These are phyloP conservation scores for Crithidia thermophila DNA, from an alignment of 208 protist genomes.

Conservation along the genomic window DNA sequence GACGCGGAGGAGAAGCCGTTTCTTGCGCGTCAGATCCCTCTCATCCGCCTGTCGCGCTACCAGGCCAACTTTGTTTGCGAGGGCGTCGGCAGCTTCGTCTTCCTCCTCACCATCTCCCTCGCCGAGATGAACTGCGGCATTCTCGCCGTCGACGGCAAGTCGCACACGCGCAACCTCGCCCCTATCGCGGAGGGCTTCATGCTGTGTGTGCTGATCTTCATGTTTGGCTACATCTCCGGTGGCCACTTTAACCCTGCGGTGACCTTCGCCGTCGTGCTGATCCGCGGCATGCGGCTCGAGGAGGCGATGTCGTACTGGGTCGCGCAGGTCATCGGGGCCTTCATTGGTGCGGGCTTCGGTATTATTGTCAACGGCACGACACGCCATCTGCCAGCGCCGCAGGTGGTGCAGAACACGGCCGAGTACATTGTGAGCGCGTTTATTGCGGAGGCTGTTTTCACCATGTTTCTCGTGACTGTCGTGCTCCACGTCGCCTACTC, in stretches of 20 bases:
- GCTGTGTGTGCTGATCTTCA: slow-evolving; percentile 79
- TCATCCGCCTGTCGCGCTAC: slow-evolving; percentile 57
- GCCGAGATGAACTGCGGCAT: slow-evolving; percentile 79
- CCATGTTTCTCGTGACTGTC: slow-evolving; percentile 69
- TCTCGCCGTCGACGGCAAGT: slow-evolving; percentile 58
- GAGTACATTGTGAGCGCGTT: slow-evolving; percentile 74
- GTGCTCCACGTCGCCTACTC: slow-evolving; percentile 84
- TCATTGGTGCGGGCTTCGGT: slow-evolving; percentile 60
- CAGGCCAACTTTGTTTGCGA: slow-evolving; percentile 72
- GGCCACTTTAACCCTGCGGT: slow-evolving; percentile 88
- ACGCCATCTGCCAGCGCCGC: slow-evolving; percentile 68
- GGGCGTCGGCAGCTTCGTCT: slow-evolving; percentile 78
- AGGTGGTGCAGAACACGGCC: slow-evolving; percentile 66
- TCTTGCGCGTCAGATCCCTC: slow-evolving; percentile 53
- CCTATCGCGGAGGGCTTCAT: slow-evolving; percentile 84
- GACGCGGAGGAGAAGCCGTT: slow-evolving; percentile 39
- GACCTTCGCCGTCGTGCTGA: slow-evolving; percentile 67
- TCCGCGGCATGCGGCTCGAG: slow-evolving; percentile 70
- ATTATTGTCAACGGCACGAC: slow-evolving; percentile 69
- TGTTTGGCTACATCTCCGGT: slow-evolving; percentile 83
- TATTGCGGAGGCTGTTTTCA: slow-evolving; percentile 69
- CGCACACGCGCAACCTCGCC: slow-evolving; percentile 75
- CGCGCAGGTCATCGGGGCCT: slow-evolving; percentile 74
- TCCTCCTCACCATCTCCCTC: slow-evolving; percentile 73
- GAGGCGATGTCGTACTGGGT: slow-evolving; percentile 81